phyloP scores from a whole-genome alignment of 2,329 filamentous ascomycete genomes.

The Ascosphaera apis region DNA sequence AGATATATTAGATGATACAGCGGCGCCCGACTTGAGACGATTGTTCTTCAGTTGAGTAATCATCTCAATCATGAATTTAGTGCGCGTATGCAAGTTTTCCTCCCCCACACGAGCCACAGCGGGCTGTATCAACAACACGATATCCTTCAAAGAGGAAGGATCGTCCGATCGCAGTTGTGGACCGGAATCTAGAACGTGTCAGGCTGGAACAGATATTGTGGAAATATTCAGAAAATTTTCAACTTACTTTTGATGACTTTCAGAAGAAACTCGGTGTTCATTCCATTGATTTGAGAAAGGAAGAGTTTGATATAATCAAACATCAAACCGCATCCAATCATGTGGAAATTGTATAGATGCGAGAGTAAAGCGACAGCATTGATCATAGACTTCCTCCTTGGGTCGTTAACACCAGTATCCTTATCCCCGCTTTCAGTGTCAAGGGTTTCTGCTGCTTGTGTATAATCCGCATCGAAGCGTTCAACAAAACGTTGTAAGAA shows the following conservation, averaged over 20 bases:
- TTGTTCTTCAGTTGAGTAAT: conserved; percentile 92
- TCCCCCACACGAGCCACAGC: conserved; percentile 45
- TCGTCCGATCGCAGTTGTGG: conserved; percentile 73
- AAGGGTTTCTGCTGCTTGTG: conserved; percentile 7
- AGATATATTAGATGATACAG: conserved; percentile 41
- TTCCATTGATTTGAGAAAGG: conserved; percentile 50
- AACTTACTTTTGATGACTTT: conserved; percentile 48
- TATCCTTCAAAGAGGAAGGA: conserved; percentile 66
- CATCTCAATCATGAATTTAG: conserved; percentile 92
- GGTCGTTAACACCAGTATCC: conserved; percentile 7
- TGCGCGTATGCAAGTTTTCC: conserved; percentile 55
- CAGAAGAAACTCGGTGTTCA: conserved; percentile 71
- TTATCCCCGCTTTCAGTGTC: not conserved
- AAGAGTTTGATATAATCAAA: conserved; percentile 80
- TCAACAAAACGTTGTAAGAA: conserved; percentile 57
- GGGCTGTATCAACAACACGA: conserved; percentile 56
- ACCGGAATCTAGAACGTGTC: conserved; percentile 33
- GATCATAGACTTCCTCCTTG: conserved; percentile 35
- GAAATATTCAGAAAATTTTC: conserved; percentile 4
- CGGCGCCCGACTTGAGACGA: conserved; percentile 52
- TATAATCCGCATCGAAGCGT: conserved; percentile 46
- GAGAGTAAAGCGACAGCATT: conserved; percentile 69
- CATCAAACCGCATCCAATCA: conserved; percentile 58
- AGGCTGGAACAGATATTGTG: conserved; percentile 3
- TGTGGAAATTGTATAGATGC: conserved; percentile 78